phyloP scores from a whole-genome alignment of 1,284 basidiomycete genomes.

The Butyriboletus pseudospeciosus region DNA sequence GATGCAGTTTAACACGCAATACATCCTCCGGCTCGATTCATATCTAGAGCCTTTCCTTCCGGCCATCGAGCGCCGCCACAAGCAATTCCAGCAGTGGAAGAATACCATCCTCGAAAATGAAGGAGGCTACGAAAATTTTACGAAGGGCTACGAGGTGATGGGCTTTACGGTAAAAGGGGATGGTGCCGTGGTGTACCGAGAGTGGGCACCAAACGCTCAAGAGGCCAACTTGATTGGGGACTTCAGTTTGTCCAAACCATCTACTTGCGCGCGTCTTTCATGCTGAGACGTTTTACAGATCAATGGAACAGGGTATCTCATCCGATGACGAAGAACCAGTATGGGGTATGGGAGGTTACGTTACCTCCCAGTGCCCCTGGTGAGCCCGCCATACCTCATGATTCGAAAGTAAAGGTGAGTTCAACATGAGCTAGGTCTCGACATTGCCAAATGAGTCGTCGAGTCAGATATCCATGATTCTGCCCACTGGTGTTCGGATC shows the following conservation, averaged over 20 bases:
- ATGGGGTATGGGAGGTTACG: slow-evolving; percentile 88
- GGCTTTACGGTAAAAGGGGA: slow-evolving; percentile 74
- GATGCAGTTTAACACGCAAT: slow-evolving; percentile 50
- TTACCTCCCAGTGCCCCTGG: slow-evolving; percentile 70
- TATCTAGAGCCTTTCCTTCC: slow-evolving; percentile 75
- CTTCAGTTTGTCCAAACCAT: slow-evolving; percentile 69
- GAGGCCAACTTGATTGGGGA: slow-evolving; percentile 89
- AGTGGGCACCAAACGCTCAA: slow-evolving; percentile 92
- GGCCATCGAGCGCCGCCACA: slow-evolving; percentile 69
- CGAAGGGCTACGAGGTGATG: slow-evolving; percentile 81
- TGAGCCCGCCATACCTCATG: slow-evolving; percentile 83
- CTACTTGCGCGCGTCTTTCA: background rate
- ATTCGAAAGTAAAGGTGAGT: slow-evolving; percentile 85
- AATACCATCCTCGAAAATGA: slow-evolving; percentile 70
- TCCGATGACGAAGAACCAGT: slow-evolving; percentile 83
- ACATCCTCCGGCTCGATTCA: slow-evolving; percentile 58
- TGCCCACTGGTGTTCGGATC: slow-evolving; percentile 72
- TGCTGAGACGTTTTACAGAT: slow-evolving; percentile 48
- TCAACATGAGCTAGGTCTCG: background rate
- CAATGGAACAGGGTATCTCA: slow-evolving; percentile 82
- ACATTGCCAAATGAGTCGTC: background rate
- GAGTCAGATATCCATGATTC: slow-evolving; percentile 77
- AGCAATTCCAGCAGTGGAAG: slow-evolving; percentile 70
- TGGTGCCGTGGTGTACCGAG: slow-evolving; percentile 78
- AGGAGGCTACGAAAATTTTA: slow-evolving; percentile 87